phyloP scores from a whole-genome alignment of 345 rosid genomes.

The Camelina hispida region DNA sequence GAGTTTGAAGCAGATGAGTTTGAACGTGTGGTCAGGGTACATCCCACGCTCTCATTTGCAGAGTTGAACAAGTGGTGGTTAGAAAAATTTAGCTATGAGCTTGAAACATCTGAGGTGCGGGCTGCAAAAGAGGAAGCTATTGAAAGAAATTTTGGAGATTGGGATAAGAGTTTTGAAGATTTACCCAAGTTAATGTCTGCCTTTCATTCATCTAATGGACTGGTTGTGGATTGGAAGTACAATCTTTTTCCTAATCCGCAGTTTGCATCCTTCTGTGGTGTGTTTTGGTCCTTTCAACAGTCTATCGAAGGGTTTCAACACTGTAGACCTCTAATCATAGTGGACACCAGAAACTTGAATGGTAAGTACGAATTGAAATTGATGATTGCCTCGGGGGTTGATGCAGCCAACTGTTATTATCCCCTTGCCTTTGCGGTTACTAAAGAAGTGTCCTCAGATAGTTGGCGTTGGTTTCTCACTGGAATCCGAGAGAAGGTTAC shows the following conservation, averaged over 20 bases:
- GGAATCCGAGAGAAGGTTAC: constrained; percentile 22
- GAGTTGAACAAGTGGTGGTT: neutral
- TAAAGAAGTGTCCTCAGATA: neutral
- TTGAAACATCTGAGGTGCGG: neutral
- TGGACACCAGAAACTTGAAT: neutral
- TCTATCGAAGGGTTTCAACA: constrained; percentile 24
- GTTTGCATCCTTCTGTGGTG: neutral
- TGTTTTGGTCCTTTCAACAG: constrained; percentile 33
- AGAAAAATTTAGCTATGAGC: neutral
- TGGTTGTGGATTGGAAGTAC: constrained; percentile 11
- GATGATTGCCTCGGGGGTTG: constrained; percentile 12
- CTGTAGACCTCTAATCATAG: constrained; percentile 23
- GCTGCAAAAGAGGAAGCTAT: neutral
- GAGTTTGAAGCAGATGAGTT: constrained; percentile 1
- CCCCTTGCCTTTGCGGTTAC: constrained; percentile 27
- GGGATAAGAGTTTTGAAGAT: neutral
- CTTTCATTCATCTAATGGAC: neutral
- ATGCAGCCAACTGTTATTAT: neutral
- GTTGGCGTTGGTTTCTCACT: constrained; percentile 33
- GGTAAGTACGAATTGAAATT: neutral
- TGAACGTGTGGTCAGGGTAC: constrained; percentile 11
- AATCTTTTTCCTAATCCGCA: constrained; percentile 1
- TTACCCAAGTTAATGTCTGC: constrained; percentile 29
- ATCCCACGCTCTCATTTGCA: neutral
- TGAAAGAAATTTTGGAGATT: neutral